phyloP scores from a whole-genome alignment of 352 stramenopile species.

The Globisporangium paroecandrum region DNA sequence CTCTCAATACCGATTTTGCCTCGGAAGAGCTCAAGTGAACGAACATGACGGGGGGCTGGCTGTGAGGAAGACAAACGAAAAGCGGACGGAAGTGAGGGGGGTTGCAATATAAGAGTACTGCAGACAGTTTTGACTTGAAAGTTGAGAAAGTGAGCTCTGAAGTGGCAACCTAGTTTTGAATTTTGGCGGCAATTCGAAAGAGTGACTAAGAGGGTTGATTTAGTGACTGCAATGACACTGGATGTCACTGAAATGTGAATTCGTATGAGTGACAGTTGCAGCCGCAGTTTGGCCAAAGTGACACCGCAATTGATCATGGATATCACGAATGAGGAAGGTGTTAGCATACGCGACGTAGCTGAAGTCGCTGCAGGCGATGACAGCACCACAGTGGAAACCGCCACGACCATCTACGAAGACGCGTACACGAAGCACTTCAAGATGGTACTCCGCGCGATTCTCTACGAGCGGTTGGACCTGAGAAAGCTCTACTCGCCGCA shows the following conservation, averaged over 20 bases:
- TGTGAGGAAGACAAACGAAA: not conserved
- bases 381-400: not conserved
- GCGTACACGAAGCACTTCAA: slow-evolving; percentile 65
- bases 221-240: not conserved
- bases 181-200: slow-evolving; percentile 8
- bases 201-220: not conserved
- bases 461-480: slow-evolving; percentile 44
- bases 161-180: slow-evolving; percentile 1
- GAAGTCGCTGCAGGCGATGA: not conserved
- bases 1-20: slow-evolving; percentile 16
- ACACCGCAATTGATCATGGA: not conserved
- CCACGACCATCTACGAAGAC: slow-evolving; percentile 27
- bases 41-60: slow-evolving; percentile 11
- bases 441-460: slow-evolving; percentile 48
- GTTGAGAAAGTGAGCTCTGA: not conserved
- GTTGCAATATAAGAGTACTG: slow-evolving; percentile 6
- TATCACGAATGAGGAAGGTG: not conserved
- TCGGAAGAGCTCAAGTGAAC: slow-evolving; percentile 8
- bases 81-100: not conserved
- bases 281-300: not conserved
- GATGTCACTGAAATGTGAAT: not conserved
- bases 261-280: slow-evolving; percentile 10
- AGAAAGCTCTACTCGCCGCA: slow-evolving; percentile 38
- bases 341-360: not conserved
- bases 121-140: not conserved